Base-by-base conservation (phyloP, 2,329 filamentous ascomycete genomes). In the Helotiales sp. region DNA sequence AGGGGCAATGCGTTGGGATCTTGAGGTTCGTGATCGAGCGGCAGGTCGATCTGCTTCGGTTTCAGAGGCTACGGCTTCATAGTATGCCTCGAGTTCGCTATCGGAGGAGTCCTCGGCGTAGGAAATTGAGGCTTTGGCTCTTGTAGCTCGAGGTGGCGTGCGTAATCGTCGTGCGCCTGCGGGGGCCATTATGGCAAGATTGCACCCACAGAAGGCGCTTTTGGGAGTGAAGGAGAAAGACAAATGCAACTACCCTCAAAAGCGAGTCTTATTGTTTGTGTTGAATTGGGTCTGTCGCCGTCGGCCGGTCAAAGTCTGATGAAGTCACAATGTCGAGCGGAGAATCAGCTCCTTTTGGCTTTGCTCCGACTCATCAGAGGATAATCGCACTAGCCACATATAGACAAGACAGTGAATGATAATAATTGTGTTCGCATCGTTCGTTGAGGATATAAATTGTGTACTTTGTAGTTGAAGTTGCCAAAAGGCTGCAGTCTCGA, bases 51-150 rank as follows among this genome's bases (percentile, higher is more conserved):
- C 48, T 47, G 48, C 34, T 15, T 63, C 60, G 2, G 52, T 17
- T 27, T 55, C 57, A 29, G 58, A 55, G 1, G 53, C 44, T 24
- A 51, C 60, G 25, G 52, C 24, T 12, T 52, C 36, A 6, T 15
- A 33, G 19, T 57, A 51, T 15, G 33, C 40, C 13, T 63, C 58
- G 5, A 52, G 27, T 7, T 63, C 61, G 29, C 29, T 54, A 27
- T 62, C 62, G 25, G 63, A 58, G 19, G 61, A 59, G 9, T 57
- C 48, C 51, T 70, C 68, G 22, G 64, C 62, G 48, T 70, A 70
- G 7, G 66, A 69, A n/a, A 69, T 58, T 7, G 52, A 13, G 6
- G 63, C 57, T 57, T 64, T 68, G 1, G 59, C 19, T 55, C 68
- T 61, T n/a, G 62, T 66, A n/a, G 60, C 34, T 40, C 64, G 60